Evolutionary conservation across 2,329 filamentous ascomycete species (phyloP).

Genomic region (Penicillium hordei): DNA sequence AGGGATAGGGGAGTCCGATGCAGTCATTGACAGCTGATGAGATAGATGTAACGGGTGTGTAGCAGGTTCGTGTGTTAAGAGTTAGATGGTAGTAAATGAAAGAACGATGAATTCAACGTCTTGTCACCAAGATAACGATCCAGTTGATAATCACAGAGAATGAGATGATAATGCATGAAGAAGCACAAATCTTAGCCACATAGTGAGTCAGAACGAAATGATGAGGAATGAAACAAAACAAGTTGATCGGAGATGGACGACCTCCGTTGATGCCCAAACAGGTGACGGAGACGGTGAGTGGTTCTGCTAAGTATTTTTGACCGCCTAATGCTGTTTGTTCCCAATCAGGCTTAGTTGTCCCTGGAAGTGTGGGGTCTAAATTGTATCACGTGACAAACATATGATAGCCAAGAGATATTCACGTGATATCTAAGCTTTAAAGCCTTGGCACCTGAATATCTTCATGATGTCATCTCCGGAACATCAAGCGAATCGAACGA

Average conservation of each 20-base stretch:
- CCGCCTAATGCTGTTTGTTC: slow-evolving; percentile 1
- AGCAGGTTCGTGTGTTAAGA: background rate
- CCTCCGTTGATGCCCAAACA: background rate
- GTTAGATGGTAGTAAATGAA: background rate
- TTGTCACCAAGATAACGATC: background rate
- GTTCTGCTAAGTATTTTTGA: background rate
- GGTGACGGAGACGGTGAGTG: slow-evolving; percentile 9
- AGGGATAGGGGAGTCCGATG: slow-evolving; percentile 22
- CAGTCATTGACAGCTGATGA: slow-evolving; percentile 31
- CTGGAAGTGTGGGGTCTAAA: background rate
- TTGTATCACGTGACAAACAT: background rate
- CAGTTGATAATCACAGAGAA: background rate
- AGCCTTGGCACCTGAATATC: background rate
- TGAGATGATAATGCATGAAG: background rate
- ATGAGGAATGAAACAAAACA: background rate
- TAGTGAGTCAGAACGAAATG: slow-evolving; percentile 12
- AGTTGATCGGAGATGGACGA: background rate
- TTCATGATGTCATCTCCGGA: background rate
- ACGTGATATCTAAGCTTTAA: background rate
- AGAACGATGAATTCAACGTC: background rate
- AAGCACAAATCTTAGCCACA: slow-evolving; percentile 5
- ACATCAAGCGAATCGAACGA: background rate
- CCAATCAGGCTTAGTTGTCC: background rate
- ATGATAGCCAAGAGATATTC: background rate
- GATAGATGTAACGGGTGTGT: background rate